Evolutionary conservation across 345 rosid species (phyloP), one percentile per base, ranked within the genome.

Genomic region (Eutrema japonicum): DNA sequence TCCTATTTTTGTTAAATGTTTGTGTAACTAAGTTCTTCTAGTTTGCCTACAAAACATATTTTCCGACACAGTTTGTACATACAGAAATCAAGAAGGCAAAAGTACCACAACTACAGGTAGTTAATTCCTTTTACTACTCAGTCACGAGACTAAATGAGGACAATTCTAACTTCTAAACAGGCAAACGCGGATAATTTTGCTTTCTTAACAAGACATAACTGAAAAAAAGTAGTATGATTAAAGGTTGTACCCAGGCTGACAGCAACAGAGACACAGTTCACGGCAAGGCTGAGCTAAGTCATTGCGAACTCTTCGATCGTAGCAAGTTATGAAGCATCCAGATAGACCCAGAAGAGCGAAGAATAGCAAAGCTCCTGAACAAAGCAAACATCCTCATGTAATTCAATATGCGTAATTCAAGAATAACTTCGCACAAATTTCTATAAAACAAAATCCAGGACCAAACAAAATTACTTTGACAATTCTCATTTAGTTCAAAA

Each of bases 241-340:
- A 73, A 53, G 65, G 57, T 54, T 32, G 57, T 94, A 96, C 98
- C 98, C 98, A 7, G 98, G 98, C 61, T 90, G 99, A 82, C 98
- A 92, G 88, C 97, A 92, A 75, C 99, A 92, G 35, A 92, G 92
- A 72, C 99, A 96, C 77, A 96, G 82, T 82, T 96, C 98, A 77
- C 98, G 87, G 81, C 98, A 96, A 52, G 98, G 99, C 77, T 89
- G 99, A 66, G 98, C 98, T 84, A 92, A 83, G 82, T 90, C 98
- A 85, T 72, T 92, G 50, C 98, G 92, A 64, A 96, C 99, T 82
- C 99, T 90, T 45, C 97, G 88, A 76, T 96, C 99, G 65, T 96
- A 96, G 83, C 97, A 92, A 61, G 99, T 96, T 74, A 96, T 92
- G 82, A 96, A 88, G 86, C 99, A 96, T 63, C 99, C 98, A 51